Base-by-base conservation (phyloP, 2,329 filamentous ascomycete species). In the Parastagonospora avenae region DNA sequence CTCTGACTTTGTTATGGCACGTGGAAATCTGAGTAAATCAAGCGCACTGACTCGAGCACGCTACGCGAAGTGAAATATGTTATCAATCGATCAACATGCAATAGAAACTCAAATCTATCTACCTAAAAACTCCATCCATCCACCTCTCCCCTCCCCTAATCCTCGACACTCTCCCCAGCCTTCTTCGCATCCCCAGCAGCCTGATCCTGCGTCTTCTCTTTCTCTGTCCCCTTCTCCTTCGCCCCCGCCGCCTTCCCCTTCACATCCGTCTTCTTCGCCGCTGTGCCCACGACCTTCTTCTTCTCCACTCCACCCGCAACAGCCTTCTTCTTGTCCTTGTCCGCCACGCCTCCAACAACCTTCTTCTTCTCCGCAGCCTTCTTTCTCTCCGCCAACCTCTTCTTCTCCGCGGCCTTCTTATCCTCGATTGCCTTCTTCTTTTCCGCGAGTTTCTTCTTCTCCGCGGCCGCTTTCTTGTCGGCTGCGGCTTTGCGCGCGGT, bases 81-180 rank as follows among this genome's bases (percentile, higher is more conserved):
- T 24, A 24, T 24, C 5, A 24, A 24, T 24, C 19, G 5, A 24
- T 24, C 19, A 24, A 24, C 19, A 24, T 24, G 19, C 19, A 24
- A 24, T 5, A 24, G 3, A 24, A 24, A 6, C 35, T 37, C 14
- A 37, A 37, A 2, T 16, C n/a, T 37, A 19, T 6, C 35, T 37
- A 19, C 2, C 35, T 44, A 44, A 16, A 36, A 24, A 44, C 16
- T 28, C n/a, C 14, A 39, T 16, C 28, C 30, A 8, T 15, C n/a
- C n/a, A 31, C 7, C 4, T n/a, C 7, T 15, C 4, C 27, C 11
- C 5, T 2, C 27, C 31, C 8, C 42, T 42, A 76, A 45, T 76
- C 73, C 47, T 75, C 64, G 4, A 75, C 74, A 47, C 71, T 74
- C 46, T 67, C 67, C 8, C 64, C 63, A 2, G 72, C 74, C 46